Conservation (phyloP, 2,329 filamentous ascomycete species). For the Cercospora zeina region DNA sequence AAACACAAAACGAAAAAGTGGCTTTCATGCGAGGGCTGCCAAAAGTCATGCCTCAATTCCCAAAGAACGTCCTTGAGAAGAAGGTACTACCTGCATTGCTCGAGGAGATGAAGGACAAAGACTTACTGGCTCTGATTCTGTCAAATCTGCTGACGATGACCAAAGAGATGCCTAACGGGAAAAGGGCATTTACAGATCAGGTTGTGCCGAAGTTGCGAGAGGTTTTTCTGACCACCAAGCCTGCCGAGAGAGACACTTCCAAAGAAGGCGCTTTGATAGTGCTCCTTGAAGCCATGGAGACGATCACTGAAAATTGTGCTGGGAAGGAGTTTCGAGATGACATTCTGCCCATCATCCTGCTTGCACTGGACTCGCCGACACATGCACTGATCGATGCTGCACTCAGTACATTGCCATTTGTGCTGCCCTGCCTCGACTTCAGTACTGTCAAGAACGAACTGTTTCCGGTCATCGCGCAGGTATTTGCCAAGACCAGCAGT, state of each 20-base stretch:
- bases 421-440: constrained; percentile 90
- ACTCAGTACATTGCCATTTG: constrained; percentile 71
- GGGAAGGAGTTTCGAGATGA: constrained; percentile 97
- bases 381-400: constrained; percentile 86
- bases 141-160: constrained; percentile 93
- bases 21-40: constrained; percentile 87
- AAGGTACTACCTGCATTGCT: constrained; percentile 86
- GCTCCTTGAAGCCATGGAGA: constrained; percentile 76
- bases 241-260: constrained; percentile 72
- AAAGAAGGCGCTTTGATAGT: constrained; percentile 91
- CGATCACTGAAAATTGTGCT: constrained; percentile 76
- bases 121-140: constrained; percentile 79
- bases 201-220: constrained; percentile 83
- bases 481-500: constrained; percentile 91
- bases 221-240: constrained; percentile 66
- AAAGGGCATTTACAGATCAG: constrained; percentile 77
- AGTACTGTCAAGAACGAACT: constrained; percentile 96
- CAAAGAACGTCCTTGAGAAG: constrained; percentile 88
- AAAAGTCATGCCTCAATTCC: constrained; percentile 87
- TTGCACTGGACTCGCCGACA: constrained; percentile 83
- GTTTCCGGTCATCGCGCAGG: constrained; percentile 84
- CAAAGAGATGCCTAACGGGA: constrained; percentile 72
- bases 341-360: constrained; percentile 79
- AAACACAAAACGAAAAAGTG: constrained; percentile 85
- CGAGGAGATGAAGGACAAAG: constrained; percentile 90